phyloP scores from a whole-genome alignment of 495 filamentous ascomycete species.

The Penicillium canariense region DNA sequence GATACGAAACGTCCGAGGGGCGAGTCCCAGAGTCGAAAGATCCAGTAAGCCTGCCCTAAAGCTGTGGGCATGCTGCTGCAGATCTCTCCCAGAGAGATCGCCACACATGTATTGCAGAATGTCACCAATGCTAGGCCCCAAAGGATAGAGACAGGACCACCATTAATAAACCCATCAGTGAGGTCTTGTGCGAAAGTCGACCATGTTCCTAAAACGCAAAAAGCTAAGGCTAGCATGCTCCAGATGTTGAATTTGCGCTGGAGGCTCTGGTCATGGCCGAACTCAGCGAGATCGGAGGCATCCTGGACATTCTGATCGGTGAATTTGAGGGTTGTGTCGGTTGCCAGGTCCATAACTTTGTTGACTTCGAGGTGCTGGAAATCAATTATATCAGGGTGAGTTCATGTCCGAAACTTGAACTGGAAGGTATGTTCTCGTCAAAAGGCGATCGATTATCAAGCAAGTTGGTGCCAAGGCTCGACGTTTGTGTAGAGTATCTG shows the following conservation, averaged over 20 bases:
- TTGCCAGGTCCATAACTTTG: conserved; percentile 32
- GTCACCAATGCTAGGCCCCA: conserved; percentile 47
- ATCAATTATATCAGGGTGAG: not conserved
- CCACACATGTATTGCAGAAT: conserved; percentile 44
- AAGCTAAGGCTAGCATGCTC: conserved; percentile 45
- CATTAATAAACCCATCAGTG: conserved; percentile 42
- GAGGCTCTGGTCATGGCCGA: conserved; percentile 50
- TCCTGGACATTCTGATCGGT: conserved; percentile 40
- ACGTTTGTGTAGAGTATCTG: no score
- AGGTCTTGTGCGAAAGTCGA: conserved; percentile 47
- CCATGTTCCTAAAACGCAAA: conserved; percentile 47
- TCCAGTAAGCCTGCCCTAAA: conserved; percentile 46
- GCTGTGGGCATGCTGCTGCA: conserved; percentile 48
- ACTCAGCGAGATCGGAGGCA: conserved; percentile 47
- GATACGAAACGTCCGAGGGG: conserved; percentile 37
- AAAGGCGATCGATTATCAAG: no score
- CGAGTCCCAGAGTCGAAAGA: conserved; percentile 39
- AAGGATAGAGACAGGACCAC: conserved; percentile 44
- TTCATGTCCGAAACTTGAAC: conserved; percentile 17
- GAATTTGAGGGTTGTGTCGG: conserved; percentile 30
- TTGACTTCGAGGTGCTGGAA: not conserved
- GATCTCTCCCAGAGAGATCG: conserved; percentile 45
- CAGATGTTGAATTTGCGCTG: conserved; percentile 48
- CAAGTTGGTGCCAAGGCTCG: not conserved
- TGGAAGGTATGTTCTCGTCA: not conserved